These are phyloP conservation scores for Talaromyces nanjingensis DNA, from an alignment of 495 filamentous ascomycete genomes.

Conservation along the genomic window DNA sequence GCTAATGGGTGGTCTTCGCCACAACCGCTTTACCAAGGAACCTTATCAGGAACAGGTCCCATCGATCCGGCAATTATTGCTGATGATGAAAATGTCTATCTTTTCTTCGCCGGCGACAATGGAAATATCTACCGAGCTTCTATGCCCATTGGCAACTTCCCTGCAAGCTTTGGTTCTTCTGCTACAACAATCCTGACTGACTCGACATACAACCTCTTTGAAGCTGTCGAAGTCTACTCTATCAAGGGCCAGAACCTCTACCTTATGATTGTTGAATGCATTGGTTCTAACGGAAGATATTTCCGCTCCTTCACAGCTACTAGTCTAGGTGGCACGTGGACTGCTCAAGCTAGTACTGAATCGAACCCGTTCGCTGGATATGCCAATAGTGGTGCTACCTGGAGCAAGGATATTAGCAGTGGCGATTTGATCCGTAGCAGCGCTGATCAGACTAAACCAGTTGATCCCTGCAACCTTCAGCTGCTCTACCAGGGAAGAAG, in stretches of 20 bases:
- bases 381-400: slow-evolving; percentile 46
- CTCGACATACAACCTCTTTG: slow-evolving; percentile 49
- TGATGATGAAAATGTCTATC: slow-evolving; percentile 50
- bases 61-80: slow-evolving; percentile 59
- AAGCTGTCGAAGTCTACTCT: slow-evolving; percentile 58
- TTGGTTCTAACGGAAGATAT: slow-evolving; percentile 49
- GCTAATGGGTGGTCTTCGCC: slow-evolving; percentile 47
- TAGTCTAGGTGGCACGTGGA: slow-evolving; percentile 48
- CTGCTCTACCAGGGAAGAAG: slow-evolving; percentile 47
- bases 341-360: slow-evolving; percentile 43
- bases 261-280: slow-evolving; percentile 59
- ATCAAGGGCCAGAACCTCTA: slow-evolving; percentile 43
- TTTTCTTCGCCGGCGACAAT: slow-evolving; percentile 61
- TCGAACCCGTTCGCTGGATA: slow-evolving; percentile 52
- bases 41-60: slow-evolving; percentile 25
- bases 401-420: slow-evolving; percentile 60
- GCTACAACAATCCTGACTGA: slow-evolving; percentile 44
- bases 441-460: slow-evolving; percentile 48
- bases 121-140: slow-evolving; percentile 55
- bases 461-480: slow-evolving; percentile 53
- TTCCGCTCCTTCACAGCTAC: slow-evolving; percentile 59
- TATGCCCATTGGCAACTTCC: slow-evolving; percentile 55
- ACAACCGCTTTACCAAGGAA: slow-evolving; percentile 49
- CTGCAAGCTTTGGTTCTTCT: slow-evolving; percentile 45
- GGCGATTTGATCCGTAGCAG: slow-evolving; percentile 51